These are phyloP conservation scores for Termitomyces heimii DNA, from an alignment of 768 basidiomycete species.

Conservation along the genomic window DNA sequence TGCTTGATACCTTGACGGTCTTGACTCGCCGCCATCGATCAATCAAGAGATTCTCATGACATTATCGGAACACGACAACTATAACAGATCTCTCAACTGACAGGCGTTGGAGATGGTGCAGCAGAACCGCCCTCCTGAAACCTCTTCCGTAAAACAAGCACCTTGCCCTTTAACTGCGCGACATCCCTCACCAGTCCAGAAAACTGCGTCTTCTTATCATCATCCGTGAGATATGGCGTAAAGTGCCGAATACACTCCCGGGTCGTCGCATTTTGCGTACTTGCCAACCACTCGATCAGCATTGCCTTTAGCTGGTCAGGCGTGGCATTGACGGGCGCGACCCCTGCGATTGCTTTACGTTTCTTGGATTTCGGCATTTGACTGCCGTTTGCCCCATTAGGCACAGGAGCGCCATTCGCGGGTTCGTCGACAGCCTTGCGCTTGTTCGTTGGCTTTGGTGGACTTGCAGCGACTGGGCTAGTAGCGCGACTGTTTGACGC, in stretches of 20 bases:
- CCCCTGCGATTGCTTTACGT: slow-evolving; percentile 40
- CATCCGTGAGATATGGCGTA: slow-evolving; percentile 65
- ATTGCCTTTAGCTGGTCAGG: slow-evolving; percentile 57
- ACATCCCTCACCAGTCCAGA: slow-evolving; percentile 79
- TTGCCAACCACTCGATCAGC: slow-evolving; percentile 73
- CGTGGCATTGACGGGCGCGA: slow-evolving; percentile 30
- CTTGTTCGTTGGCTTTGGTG: slow-evolving; percentile 28
- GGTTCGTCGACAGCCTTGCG: slow-evolving; percentile 41
- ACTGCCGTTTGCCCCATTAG: slow-evolving; percentile 10
- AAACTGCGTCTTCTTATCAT: slow-evolving; percentile 65
- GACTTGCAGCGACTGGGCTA: slow-evolving; percentile 34
- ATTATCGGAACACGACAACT: too few relatives aligned
- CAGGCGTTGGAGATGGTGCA: slow-evolving; percentile 25
- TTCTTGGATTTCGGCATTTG: slow-evolving; percentile 41
- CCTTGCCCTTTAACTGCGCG: slow-evolving; percentile 63
- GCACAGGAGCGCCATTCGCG: slow-evolving; percentile 17
- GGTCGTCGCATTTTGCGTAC: slow-evolving; percentile 63
- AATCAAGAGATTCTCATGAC: neutral
- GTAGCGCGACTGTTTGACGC: slow-evolving; percentile 32
- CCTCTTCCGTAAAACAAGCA: slow-evolving; percentile 49
- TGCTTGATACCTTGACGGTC: neutral
- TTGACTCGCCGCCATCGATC: neutral
- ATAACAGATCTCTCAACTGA: neutral
- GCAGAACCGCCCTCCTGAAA: slow-evolving; percentile 26
- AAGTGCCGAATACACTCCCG: slow-evolving; percentile 79